These are phyloP conservation scores for Pleurotus djamor DNA, from an alignment of 768 basidiomycete species.

Conservation along the genomic window DNA sequence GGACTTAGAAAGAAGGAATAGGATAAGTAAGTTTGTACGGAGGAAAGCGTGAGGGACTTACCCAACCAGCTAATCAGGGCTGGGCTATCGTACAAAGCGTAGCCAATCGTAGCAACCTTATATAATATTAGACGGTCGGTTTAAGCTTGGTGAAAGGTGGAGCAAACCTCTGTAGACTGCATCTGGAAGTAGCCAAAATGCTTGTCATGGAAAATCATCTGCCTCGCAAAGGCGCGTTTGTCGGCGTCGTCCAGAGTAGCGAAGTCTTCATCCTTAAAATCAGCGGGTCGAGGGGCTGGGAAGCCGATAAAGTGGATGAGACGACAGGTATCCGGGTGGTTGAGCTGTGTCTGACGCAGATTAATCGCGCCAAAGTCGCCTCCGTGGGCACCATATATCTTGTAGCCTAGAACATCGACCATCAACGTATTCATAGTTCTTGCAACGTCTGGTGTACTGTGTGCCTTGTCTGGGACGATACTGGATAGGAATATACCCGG, in stretches of 20 bases:
- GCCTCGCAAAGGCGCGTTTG: not conserved
- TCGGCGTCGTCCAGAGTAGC: not conserved
- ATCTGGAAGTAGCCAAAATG: not conserved
- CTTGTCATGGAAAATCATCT: not conserved
- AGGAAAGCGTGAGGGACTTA: not conserved
- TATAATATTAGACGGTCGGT: no score
- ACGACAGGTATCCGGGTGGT: not conserved
- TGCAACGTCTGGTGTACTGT: conserved; percentile 5
- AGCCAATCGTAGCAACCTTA: conserved; percentile 1
- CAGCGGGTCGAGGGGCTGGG: not conserved
- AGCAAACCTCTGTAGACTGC: not conserved
- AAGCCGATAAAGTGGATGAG: conserved; percentile 4
- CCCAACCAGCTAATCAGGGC: conserved; percentile 3
- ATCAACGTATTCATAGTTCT: conserved; percentile 6
- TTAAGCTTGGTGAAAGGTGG: no score
- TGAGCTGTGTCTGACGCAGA: conserved; percentile 3
- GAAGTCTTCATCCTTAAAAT: not conserved
- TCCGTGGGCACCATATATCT: conserved; percentile 5
- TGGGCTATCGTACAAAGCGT: conserved; percentile 1
- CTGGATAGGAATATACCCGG: conserved; percentile 7
- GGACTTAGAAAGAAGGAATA: not conserved
- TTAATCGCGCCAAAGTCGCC: conserved; percentile 8
- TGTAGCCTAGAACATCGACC: conserved; percentile 7
- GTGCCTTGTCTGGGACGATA: not conserved
- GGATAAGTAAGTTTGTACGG: no score